Percentiles rank a stretch among this genome's conserved stretches.
These are phyloP conservation scores for Zasmidium angulare DNA, from an alignment of 2,329 filamentous ascomycete genomes.

Conservation along the genomic window DNA sequence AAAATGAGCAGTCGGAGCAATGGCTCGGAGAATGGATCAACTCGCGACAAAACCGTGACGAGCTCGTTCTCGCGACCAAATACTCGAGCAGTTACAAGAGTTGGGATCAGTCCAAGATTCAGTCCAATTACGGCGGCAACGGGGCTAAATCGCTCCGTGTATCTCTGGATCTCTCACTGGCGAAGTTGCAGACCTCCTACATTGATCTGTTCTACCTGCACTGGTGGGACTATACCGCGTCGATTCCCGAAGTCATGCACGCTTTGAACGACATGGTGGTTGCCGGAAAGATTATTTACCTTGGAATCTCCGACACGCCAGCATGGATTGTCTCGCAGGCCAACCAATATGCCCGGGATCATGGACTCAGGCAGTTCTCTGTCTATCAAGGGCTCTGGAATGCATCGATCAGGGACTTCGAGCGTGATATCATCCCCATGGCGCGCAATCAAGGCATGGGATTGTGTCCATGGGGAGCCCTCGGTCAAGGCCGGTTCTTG, in stretches of 20 bases:
- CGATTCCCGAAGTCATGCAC: constrained; percentile 67
- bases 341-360: constrained; percentile 50
- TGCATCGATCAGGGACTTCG: constrained; percentile 38
- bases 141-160: constrained; percentile 60
- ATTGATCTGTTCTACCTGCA: constrained; percentile 57
- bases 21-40: constrained; percentile 36
- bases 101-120: constrained; percentile 10
- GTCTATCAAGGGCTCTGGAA: constrained; percentile 42
- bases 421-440: constrained; percentile 51
- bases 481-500: constrained; percentile 20
- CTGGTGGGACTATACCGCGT: constrained; percentile 65
- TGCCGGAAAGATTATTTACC: constrained; percentile 64
- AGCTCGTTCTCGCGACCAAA: constrained; percentile 62
- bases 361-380: constrained; percentile 52
- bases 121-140: constrained; percentile 50
- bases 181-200: constrained; percentile 64
- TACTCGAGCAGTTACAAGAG: constrained; percentile 59
- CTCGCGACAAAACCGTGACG: constrained; percentile 17
- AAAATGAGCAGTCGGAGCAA: constrained; percentile 34
- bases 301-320: constrained; percentile 68
- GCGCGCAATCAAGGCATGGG: constrained; percentile 50
- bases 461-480: constrained; percentile 57
- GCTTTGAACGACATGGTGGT: constrained; percentile 61
- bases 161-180: constrained; percentile 39
- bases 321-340: constrained; percentile 54